Evolutionary conservation across 306 rosid genomes (phyloP), one percentile per base, ranked within the genome.

Genomic region (Malus sieversii): DNA sequence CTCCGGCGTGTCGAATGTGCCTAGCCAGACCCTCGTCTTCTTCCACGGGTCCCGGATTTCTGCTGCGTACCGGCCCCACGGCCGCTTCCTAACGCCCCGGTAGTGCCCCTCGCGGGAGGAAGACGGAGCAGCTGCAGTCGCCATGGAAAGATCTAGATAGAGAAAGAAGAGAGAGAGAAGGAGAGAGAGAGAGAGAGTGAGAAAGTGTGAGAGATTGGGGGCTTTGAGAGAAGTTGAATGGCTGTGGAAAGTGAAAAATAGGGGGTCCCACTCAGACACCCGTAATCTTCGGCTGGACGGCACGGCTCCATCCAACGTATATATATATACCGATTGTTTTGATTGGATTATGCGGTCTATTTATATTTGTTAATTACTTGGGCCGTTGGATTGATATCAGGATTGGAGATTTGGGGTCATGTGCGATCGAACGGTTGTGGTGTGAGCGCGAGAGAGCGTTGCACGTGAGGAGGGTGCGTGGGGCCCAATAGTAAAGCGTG

Each of bases 11-110:
- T 95, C 99, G 66, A 95, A 95, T 35, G 99, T 95, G 6, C 99
- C 99, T 8, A 95, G 42, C 99, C 99, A 95, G 15, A 95, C 99
- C 22, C 99, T 83, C 0, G 99, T 95, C 60, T 95, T 95, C 88
- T 95, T 95, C 99, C 99, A 95, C 0, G 99, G 99, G 58, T 95
- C 99, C 4, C 99, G 86, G 33, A 95, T 95, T 86, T 95, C 99
- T 0, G 99, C 99, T 0, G 99, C 99, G 81, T 95, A 95, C 20
- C 99, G 90, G 3, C 99, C 99, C 99, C 99, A 95, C 0, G 99
- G 99, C 74, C 99, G 76, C 96, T 95, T 95, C 3, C 99, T 58
- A 0, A 95, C 99, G 0, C 99, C 99, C 72, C 99, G 81, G 87
- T 89, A 95, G 84, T 90, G 97, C 10, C 90, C 91, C 62, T 90